Evolutionary conservation across 345 rosid genomes (phyloP).

Genomic region (Bruguiera sexangula): DNA sequence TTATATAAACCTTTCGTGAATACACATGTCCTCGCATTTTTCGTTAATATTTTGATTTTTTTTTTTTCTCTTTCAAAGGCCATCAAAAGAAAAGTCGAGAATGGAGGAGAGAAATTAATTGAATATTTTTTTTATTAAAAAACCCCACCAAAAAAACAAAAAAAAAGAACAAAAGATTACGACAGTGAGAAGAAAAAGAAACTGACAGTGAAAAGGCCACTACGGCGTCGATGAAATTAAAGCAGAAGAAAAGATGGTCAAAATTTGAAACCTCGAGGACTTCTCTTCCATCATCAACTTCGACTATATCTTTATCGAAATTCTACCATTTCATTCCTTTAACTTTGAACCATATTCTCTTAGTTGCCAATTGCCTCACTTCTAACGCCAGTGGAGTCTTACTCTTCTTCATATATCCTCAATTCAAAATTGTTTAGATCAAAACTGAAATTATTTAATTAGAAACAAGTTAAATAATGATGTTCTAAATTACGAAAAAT

Average conservation of each 20-base stretch:
- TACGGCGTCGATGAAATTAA: slow-evolving; percentile 29
- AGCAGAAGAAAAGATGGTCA: slow-evolving; percentile 55
- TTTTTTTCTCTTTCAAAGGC: no score
- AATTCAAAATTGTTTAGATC: neutral
- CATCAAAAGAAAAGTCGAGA: no score
- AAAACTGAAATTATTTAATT: no score
- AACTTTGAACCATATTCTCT: slow-evolving; percentile 14
- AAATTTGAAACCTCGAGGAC: slow-evolving; percentile 55
- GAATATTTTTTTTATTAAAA: no score
- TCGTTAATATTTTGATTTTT: no score
- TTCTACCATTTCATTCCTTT: slow-evolving; percentile 23
- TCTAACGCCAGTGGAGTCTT: no score
- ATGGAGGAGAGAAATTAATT: no score
- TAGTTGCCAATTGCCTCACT: neutral
- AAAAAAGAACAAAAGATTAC: neutral
- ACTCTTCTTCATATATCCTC: neutral
- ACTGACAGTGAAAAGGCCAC: slow-evolving; percentile 46
- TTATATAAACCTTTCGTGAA: no score
- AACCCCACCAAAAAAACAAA: neutral
- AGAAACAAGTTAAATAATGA: no score
- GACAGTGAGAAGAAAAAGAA: slow-evolving; percentile 18
- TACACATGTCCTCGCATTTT: no score
- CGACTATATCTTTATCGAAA: slow-evolving; percentile 42
- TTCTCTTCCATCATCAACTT: slow-evolving; percentile 51
- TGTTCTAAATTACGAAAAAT: no score